Evolutionary conservation across 2,329 filamentous ascomycete species (phyloP), one percentile per base, ranked within the genome.

Genomic region (Aspergillus phoenicis): DNA sequence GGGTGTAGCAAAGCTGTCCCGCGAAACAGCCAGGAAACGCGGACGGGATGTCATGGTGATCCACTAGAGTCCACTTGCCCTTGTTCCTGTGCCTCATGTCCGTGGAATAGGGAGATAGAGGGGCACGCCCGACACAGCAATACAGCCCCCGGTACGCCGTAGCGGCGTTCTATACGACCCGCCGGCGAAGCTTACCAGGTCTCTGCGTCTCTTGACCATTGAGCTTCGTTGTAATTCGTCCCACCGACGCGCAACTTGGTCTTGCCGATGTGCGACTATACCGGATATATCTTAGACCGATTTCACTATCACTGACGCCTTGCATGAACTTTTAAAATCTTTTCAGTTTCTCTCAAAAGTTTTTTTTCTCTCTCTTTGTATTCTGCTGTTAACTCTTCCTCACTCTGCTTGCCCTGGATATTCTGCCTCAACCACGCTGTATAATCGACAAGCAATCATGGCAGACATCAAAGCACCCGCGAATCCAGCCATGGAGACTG

Each of bases 221-320:
- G 17, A 39, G 36, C 51, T 36, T 39, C 33, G 20, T 52, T 38
- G 15, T 52, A 10, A n/a, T 13, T 5, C 20, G 52, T 43, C 38
- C 52, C 30, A 53, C 28, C 39, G 33, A 53, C 38, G 52, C 38
- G n/a, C 38, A 55, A 43, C 39, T 15, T 30, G 15, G 15, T 10
- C 39, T n/a, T 56, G 47, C 47, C 26, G 24, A 47, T 30, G 20
- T 47, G 53, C 20, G 10, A 47, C 53, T 41, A 45, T 47, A 15
- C 53, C 53, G 6, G 11, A 47, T 33, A 6, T n/a, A 56, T 47
- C 53, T 56, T 56, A 56, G 53, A 11, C 39, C n/a, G n/a, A 5
- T 20, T 41, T 53, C 2, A 4, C 15, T 15, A 8, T 53, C 15
- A 8, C 47, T 38, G 17, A 30, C 38, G 22, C 13, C n/a, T n/a